Percentiles rank a stretch among this genome's conserved stretches.
These are phyloP conservation scores for Calonectria fujianensis DNA, from an alignment of 2,329 filamentous ascomycete genomes.

Conservation along the genomic window DNA sequence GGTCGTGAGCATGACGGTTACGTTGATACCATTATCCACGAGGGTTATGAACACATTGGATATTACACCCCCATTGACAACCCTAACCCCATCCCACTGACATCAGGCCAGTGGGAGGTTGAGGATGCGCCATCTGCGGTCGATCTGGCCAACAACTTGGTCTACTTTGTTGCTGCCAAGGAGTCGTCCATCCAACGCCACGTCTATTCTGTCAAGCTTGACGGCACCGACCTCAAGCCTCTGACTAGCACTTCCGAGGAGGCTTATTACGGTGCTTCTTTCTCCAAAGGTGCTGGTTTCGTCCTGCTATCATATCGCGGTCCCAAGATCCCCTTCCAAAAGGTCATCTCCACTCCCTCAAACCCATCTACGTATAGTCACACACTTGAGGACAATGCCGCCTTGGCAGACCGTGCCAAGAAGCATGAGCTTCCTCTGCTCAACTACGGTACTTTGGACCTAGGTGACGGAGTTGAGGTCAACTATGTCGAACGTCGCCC, in stretches of 20 bases:
- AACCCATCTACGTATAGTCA: conserved; percentile 79
- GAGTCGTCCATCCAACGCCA: conserved; percentile 93
- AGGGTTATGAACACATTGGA: conserved; percentile 91
- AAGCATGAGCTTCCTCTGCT: conserved; percentile 88
- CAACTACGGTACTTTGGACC: conserved; percentile 88
- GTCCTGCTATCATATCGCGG: conserved; percentile 89
- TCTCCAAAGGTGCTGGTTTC: conserved; percentile 88
- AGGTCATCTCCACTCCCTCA: conserved; percentile 88
- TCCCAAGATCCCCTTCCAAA: conserved; percentile 92
- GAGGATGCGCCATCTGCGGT: conserved; percentile 88
- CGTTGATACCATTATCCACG: conserved; percentile 90
- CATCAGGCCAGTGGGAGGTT: conserved; percentile 94
- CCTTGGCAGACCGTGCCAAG: conserved; percentile 80
- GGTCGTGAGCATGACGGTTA: conserved; percentile 91
- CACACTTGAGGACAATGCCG: conserved; percentile 85
- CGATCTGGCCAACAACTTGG: conserved; percentile 88
- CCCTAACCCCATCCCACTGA: conserved; percentile 87
- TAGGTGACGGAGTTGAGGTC: conserved; percentile 82
- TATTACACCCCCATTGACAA: conserved; percentile 95
- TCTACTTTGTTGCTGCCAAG: conserved; percentile 93
- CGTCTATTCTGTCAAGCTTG: conserved; percentile 90
- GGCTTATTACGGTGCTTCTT: conserved; percentile 88
- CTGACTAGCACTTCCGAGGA: conserved; percentile 84
- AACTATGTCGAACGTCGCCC: conserved; percentile 89
- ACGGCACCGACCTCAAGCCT: conserved; percentile 82